Base-by-base conservation (phyloP, 768 basidiomycete species). In the Kwoniella sp. region DNA sequence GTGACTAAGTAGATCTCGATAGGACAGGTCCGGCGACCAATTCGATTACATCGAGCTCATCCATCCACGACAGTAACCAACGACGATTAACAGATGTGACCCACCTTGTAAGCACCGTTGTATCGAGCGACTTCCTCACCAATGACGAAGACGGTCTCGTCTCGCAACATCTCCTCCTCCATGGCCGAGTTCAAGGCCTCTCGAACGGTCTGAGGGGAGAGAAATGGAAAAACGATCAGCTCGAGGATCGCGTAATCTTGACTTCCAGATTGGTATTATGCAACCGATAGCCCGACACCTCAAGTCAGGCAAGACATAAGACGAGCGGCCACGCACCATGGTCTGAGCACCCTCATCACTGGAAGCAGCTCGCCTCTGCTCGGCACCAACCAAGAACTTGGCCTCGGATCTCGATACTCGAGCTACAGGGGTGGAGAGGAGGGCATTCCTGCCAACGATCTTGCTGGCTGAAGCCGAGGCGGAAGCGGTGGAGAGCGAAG, bases 111-210 rank as follows among this genome's bases (percentile, higher is more conserved):
- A 48, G 79, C 81, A 70, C 80, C 81, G 79, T 99, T 97, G 85
- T 99, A 99, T 73, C 92, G 88, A 55, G 95, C 95, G 66, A 99
- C 96, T 80, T 99, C 96, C 83, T 99, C 96, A 65, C 96, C 96
- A 68, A 99, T 82, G 75, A 99, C 83, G 82, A 95, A 99, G 47
- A 99, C 96, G 37, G 84, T 89, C 81, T 94, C 91, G 82, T 99
- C 96, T 51, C 92, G 88, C 74, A 89, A 81, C 96, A 99, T 98
- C 84, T 99, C 96, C 83, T 99, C 96, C 84, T 97, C 96, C 91
- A 99, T 93, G 29, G 96, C 96, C 61, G 88, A 83, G 83, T 97
- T 98, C 70, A 99, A 89, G 50, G 96, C 96, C 61, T 99, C 96
- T 78, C 96, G 92, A 68, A 96, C 95, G 61, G 93, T 98, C 94